Percentiles rank a stretch among this genome's conserved stretches.
Conservation (phyloP, 2,329 filamentous ascomycete genomes). For the Sclerotinia sclerotiorum region DNA sequence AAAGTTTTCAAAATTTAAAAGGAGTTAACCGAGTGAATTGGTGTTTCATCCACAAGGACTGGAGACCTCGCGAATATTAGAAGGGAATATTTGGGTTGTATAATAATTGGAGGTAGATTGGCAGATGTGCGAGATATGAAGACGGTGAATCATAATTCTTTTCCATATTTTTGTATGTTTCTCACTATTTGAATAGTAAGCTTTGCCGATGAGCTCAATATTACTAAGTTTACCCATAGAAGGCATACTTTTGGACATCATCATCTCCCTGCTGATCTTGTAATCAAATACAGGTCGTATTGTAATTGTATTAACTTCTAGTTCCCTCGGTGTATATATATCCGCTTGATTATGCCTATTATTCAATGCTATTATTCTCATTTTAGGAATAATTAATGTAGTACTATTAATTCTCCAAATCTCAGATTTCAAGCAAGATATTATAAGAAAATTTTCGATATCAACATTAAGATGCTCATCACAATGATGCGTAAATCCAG, state of each 20-base stretch:
- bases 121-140: neutral
- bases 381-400: neutral
- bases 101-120: neutral
- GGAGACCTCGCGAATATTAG: neutral
- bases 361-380: neutral
- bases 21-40: neutral
- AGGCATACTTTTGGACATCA: too few relatives aligned
- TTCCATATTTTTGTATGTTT: neutral
- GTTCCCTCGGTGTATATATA: neutral
- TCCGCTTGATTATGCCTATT: neutral
- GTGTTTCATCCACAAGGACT: neutral
- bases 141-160: neutral
- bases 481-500: neutral
- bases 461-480: neutral
- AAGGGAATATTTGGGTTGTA: neutral
- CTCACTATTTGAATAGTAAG: neutral
- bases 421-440: neutral
- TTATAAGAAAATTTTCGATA: too few relatives aligned
- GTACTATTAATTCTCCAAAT: neutral
- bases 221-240: neutral
- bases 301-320: neutral
- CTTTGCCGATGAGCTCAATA: too few relatives aligned
- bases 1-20: too few relatives aligned
- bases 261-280: neutral
- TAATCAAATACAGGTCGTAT: neutral